Percentiles rank a stretch among this genome's conserved stretches.
Evolutionary conservation across 495 filamentous ascomycete species (phyloP).

Genomic region (Annulohypoxylon moriforme): DNA sequence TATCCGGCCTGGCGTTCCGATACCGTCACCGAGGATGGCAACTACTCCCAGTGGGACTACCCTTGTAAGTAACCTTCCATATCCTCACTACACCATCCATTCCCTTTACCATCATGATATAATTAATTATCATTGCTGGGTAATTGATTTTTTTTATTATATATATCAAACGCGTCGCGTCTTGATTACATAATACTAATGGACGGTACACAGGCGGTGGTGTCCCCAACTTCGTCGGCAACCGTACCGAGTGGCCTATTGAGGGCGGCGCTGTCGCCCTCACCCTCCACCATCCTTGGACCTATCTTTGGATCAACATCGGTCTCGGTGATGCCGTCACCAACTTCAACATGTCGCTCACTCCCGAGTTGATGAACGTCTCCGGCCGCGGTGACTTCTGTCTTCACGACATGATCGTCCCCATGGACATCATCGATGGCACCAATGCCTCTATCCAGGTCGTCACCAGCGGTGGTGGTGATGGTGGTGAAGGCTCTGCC

Average conservation of each 20-base stretch:
- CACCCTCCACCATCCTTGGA: conserved; percentile 64
- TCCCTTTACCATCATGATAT: background rate
- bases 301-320: conserved; percentile 71
- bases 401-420: conserved; percentile 60
- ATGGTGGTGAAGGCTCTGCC: conserved; percentile 47
- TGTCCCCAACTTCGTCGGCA: conserved; percentile 60
- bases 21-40: conserved; percentile 52
- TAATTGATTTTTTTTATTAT: background rate
- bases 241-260: conserved; percentile 72
- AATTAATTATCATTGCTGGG: too few species aligned
- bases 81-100: background rate
- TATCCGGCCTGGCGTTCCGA: conserved; percentile 69
- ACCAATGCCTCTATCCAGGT: conserved; percentile 66
- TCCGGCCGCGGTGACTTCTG: conserved; percentile 72
- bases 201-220: conserved; percentile 61
- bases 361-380: conserved; percentile 63
- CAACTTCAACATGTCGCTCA: conserved; percentile 70
- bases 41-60: conserved; percentile 65
- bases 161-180: background rate
- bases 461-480: conserved; percentile 61
- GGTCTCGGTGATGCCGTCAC: conserved; percentile 64
- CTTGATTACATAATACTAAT: conserved; percentile 12
- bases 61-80: conserved; percentile 61
- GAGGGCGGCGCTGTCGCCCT: conserved; percentile 65
- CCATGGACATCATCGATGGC: conserved; percentile 62